Evolutionary conservation across 768 basidiomycete species (phyloP).

Genomic region (Lenzites betulinus): DNA sequence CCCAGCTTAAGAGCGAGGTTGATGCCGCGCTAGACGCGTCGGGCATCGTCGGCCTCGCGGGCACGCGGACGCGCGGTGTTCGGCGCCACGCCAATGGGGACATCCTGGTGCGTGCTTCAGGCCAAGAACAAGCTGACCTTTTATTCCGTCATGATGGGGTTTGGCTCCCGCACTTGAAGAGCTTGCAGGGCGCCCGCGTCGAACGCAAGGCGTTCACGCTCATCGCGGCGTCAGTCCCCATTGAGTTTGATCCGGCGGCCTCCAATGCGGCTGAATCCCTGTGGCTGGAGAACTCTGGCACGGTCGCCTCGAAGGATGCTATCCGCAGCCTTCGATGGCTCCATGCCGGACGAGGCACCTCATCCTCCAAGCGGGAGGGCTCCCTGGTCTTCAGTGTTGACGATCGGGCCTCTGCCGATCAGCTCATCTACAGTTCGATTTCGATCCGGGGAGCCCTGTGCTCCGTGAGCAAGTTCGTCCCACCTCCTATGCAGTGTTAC

Average conservation of each 20-base stretch:
- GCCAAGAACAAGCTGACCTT: background rate
- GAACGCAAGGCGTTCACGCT: background rate
- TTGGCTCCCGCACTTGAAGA: slow-evolving; percentile 4
- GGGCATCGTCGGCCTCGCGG: background rate
- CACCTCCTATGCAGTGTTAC: background rate
- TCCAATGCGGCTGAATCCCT: background rate
- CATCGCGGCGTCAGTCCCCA: background rate
- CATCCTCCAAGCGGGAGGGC: background rate
- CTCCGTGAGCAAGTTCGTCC: background rate
- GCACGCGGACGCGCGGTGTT: slow-evolving; percentile 1
- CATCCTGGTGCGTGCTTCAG: background rate
- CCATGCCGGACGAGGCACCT: slow-evolving; percentile 1
- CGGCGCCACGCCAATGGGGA: background rate
- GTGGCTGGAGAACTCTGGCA: slow-evolving; percentile 3
- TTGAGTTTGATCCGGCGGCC: background rate
- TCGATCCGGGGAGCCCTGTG: background rate
- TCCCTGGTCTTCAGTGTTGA: background rate
- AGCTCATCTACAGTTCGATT: slow-evolving; percentile 1
- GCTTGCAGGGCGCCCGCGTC: background rate
- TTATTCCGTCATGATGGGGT: background rate
- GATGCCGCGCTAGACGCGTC: slow-evolving; percentile 2
- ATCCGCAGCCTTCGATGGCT: slow-evolving; percentile 2
- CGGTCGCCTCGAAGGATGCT: background rate
- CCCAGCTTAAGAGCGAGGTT: slow-evolving; percentile 6
- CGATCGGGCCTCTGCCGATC: background rate